These are phyloP conservation scores for Globisporangium middletonii DNA, from an alignment of 352 stramenopile species.

Conservation along the genomic window DNA sequence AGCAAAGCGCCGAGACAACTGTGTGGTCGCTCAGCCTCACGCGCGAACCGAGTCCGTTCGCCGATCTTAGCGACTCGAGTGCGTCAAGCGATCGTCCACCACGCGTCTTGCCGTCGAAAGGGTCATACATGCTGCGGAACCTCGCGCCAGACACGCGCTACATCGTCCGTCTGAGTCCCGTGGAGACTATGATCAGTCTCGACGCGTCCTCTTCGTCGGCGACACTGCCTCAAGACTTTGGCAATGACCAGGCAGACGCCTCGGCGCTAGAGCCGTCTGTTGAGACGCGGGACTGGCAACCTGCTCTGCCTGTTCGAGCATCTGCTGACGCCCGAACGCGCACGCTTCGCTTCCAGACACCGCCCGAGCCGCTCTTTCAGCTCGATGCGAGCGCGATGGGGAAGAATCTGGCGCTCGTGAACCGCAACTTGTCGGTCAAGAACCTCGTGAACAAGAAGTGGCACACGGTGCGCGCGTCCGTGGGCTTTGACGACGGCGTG, in stretches of 20 bases:
- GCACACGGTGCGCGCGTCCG: conserved; percentile 70
- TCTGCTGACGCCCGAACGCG: background rate
- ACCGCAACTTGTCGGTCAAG: conserved; percentile 73
- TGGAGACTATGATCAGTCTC: conserved; percentile 8
- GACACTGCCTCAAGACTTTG: no score
- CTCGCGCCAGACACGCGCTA: conserved; percentile 46
- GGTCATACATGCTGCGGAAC: conserved; percentile 30
- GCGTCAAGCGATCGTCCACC: background rate
- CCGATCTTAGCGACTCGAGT: background rate
- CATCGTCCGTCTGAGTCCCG: conserved; percentile 19
- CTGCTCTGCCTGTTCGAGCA: background rate
- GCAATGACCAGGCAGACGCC: background rate
- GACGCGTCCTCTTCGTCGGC: background rate
- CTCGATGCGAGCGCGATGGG: conserved; percentile 54
- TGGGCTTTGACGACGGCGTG: conserved; percentile 70
- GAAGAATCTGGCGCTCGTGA: conserved; percentile 72
- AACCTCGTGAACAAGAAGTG: conserved; percentile 90
- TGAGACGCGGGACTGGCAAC: background rate
- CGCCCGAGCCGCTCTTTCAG: conserved; percentile 56
- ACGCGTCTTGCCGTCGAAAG: conserved; percentile 27
- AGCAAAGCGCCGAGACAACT: background rate
- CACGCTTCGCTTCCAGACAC: conserved; percentile 43
- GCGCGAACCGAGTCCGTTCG: background rate
- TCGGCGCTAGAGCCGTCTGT: no score
- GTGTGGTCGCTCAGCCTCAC: conserved; percentile 7